A percentile compares a stretch with the other conserved stretches of the same genome.
Evolutionary conservation across 768 basidiomycete genomes (phyloP).

Genomic region (Scleroderma bovista): DNA sequence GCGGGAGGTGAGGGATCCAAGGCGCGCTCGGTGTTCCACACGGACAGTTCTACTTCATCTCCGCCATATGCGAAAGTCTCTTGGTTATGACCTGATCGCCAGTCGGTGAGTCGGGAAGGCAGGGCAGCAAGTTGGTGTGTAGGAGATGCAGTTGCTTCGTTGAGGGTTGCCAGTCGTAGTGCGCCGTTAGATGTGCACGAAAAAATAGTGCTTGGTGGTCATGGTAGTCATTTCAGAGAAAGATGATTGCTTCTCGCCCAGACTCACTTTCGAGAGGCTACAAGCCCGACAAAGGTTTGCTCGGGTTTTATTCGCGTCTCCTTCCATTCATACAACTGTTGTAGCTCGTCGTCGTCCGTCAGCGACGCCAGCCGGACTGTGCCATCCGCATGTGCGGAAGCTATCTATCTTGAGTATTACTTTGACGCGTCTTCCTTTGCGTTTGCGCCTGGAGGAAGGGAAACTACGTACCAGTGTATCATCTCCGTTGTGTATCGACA

Average conservation of each 20-base stretch:
- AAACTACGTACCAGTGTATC: constrained; percentile 36
- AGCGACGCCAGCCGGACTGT: constrained; percentile 40
- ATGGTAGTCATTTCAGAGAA: not conserved
- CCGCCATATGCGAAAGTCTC: constrained; percentile 75
- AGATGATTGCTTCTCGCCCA: not conserved
- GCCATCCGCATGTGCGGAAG: constrained; percentile 61
- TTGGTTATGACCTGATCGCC: constrained; percentile 50
- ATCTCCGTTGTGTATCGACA: constrained; percentile 28
- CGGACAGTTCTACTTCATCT: constrained; percentile 77
- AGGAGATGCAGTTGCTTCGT: constrained; percentile 16
- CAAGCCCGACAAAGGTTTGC: constrained; percentile 60
- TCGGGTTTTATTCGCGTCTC: constrained; percentile 52
- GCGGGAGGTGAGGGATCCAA: constrained; percentile 26
- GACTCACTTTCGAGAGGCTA: constrained; percentile 44
- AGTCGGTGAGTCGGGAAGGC: constrained; percentile 64
- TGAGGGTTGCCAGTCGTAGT: constrained; percentile 43
- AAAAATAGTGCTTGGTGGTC: constrained; percentile 35
- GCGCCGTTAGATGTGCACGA: constrained; percentile 78
- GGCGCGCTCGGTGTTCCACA: constrained; percentile 71
- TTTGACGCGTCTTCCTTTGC: constrained; percentile 14
- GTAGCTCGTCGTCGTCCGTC: constrained; percentile 36
- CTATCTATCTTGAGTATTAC: constrained; percentile 48
- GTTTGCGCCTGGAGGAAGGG: constrained; percentile 1
- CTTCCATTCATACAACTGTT: constrained; percentile 49
- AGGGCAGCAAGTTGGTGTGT: constrained; percentile 38